Evolutionary conservation across 1,284 basidiomycete species (phyloP).

Genomic region (Naganishia cerealis): DNA sequence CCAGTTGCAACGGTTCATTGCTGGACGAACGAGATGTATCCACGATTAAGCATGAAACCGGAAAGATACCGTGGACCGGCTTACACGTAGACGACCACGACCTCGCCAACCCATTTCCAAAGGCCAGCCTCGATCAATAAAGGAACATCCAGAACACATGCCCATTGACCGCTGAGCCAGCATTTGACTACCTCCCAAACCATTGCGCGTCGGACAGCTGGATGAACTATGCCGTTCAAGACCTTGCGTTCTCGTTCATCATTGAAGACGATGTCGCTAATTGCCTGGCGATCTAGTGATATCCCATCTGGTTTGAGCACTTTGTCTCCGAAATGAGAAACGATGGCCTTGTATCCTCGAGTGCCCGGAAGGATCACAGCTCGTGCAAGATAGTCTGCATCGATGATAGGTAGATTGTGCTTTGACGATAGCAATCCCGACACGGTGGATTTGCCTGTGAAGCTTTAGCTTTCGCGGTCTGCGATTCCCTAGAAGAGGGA

Average conservation of each 20-base stretch:
- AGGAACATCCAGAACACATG: slow-evolving; percentile 89
- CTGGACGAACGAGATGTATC: slow-evolving; percentile 62
- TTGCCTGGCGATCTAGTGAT: slow-evolving; percentile 73
- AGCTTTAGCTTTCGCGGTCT: slow-evolving; percentile 11
- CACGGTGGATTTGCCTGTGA: slow-evolving; percentile 76
- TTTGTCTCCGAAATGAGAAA: slow-evolving; percentile 67
- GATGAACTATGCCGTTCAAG: slow-evolving; percentile 85
- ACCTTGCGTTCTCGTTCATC: slow-evolving; percentile 69
- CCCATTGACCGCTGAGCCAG: slow-evolving; percentile 76
- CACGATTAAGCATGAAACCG: neutral
- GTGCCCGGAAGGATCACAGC: slow-evolving; percentile 84
- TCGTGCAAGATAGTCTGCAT: slow-evolving; percentile 87
- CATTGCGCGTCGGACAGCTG: slow-evolving; percentile 78
- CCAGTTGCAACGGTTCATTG: slow-evolving; percentile 64
- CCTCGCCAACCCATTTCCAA: slow-evolving; percentile 78
- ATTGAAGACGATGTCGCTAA: slow-evolving; percentile 82
- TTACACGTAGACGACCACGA: slow-evolving; percentile 75
- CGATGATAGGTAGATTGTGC: slow-evolving; percentile 74
- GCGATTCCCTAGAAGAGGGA: neutral
- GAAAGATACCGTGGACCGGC: slow-evolving; percentile 31
- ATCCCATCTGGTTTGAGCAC: slow-evolving; percentile 68
- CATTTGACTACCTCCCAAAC: slow-evolving; percentile 65
- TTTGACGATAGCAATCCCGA: slow-evolving; percentile 65
- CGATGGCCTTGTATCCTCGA: slow-evolving; percentile 68
- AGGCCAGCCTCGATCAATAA: slow-evolving; percentile 85